phyloP scores from a whole-genome alignment of 257 asterid genomes.

The Leptodermis oblonga region DNA sequence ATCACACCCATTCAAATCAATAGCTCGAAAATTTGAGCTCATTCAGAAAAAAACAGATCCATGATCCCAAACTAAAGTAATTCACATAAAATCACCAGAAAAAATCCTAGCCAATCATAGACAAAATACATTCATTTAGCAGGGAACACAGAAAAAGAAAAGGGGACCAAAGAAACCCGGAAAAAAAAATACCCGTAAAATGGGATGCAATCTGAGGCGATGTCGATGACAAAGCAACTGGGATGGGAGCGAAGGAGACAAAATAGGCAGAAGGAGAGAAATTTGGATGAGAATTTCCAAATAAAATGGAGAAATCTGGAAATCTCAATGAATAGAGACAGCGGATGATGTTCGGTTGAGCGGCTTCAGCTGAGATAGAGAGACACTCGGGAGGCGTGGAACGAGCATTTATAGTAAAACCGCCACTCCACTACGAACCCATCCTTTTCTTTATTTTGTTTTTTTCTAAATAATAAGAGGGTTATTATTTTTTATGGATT shows the following conservation, averaged over 20 bases:
- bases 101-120: not conserved
- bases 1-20: not conserved
- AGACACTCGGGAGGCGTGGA: no score
- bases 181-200: not conserved
- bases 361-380: no score
- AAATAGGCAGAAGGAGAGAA: not conserved
- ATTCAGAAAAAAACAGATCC: not conserved
- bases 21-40: not conserved
- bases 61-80: not conserved
- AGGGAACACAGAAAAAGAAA: no score
- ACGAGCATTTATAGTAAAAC: no score
- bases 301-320: not conserved
- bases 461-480: no score
- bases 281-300: not conserved
- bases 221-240: not conserved
- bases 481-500: no score
- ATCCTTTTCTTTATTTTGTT: no score
- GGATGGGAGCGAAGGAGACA: not conserved
- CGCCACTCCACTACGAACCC: no score
- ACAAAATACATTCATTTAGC: not conserved
- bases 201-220: conserved; percentile 3
- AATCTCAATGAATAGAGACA: no score
- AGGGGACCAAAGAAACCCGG: no score
- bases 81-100: not conserved
- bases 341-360: no score